Percentiles rank a stretch among this genome's conserved stretches.
phyloP scores from a whole-genome alignment of 306 rosid species.

The Datisca glomerata region DNA sequence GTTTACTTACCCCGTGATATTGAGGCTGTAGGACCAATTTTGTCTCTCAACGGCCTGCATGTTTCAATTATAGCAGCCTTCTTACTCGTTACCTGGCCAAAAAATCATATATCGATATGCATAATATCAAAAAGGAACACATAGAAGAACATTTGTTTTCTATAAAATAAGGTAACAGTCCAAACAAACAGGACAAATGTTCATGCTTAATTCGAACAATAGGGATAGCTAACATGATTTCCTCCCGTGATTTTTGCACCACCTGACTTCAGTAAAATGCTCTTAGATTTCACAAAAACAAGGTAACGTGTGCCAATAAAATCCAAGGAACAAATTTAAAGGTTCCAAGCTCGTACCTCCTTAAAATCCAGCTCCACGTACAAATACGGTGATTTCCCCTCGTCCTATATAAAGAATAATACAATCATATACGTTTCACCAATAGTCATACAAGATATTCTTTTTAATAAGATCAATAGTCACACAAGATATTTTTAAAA shows the following conservation, averaged over 20 bases:
- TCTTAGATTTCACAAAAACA: no score
- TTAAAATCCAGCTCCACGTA: slow-evolving; percentile 92
- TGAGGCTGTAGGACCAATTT: slow-evolving; percentile 50
- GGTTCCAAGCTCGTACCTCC: slow-evolving; percentile 47
- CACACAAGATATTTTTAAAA: no score
- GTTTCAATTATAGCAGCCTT: slow-evolving; percentile 73
- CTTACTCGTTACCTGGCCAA: slow-evolving; percentile 67
- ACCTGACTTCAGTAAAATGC: no score
- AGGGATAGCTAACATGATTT: background rate
- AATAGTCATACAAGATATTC: no score
- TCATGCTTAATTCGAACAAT: background rate
- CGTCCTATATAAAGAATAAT: slow-evolving; percentile 49
- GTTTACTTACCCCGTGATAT: slow-evolving; percentile 50
- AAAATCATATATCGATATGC: slow-evolving; percentile 1
- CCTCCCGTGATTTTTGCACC: no score
- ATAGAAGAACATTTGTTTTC: background rate
- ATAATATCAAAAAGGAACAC: background rate
- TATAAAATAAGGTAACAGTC: background rate
- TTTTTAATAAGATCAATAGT: no score
- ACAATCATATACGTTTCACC: slow-evolving; percentile 4
- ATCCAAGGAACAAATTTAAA: slow-evolving; percentile 1
- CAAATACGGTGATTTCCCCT: slow-evolving; percentile 62
- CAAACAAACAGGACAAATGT: background rate
- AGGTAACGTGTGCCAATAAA: slow-evolving; percentile 13
- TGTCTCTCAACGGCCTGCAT: slow-evolving; percentile 52